Evolutionary conservation across 1,284 basidiomycete species (phyloP), one percentile per base, ranked within the genome.

Genomic region (Cronartium quercuum): DNA sequence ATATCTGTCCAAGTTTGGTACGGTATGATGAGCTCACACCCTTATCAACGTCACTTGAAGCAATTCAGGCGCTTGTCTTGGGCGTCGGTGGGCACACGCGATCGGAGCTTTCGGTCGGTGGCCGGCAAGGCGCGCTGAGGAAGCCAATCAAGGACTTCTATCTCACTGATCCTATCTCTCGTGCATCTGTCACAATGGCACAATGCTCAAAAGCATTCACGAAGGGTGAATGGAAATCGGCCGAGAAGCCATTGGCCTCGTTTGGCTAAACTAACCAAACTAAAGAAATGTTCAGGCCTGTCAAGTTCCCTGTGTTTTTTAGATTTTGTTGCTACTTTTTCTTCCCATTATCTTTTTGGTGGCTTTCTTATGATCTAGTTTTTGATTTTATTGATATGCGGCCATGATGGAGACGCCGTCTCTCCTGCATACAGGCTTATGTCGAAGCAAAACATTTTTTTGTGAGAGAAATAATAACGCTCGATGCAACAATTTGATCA

Each of bases 121-220:
- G 51, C 29, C n/a, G 18, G 2, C 87, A 86, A 6, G 84, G 84
- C 58, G 84, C 87, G 9, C 88, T 98, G 83, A 85, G 85, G 82
- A 91, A 89, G 83, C 91, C 93, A 2, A 90, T 98, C 79, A 79
- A 84, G 75, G 97, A 97, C 85, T 98, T 98, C 84, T 98, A 98
- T 84, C 90, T 94, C 84, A 98, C 95, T 7, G 93, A 95, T 83
- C 87, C 90, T 6, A 83, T 86, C 76, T 84, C 84, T 42, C 80
- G 85, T 73, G 84, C 84, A 24, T 81, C 90, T 10, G 89, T 91
- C 34, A 91, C 90, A 35, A 92, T 91, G 90, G 90, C 90, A 0
- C 89, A 91, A 80, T 91, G 90, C 81, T 90, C 90, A 18, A 85
- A 87, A 58, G 85, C 89, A 34, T 91, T 91, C 79, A 87, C 88